Percentiles rank a stretch among this genome's conserved stretches.
Conservation (phyloP, 2,329 filamentous ascomycete species). For the Colletotrichum phormii region DNA sequence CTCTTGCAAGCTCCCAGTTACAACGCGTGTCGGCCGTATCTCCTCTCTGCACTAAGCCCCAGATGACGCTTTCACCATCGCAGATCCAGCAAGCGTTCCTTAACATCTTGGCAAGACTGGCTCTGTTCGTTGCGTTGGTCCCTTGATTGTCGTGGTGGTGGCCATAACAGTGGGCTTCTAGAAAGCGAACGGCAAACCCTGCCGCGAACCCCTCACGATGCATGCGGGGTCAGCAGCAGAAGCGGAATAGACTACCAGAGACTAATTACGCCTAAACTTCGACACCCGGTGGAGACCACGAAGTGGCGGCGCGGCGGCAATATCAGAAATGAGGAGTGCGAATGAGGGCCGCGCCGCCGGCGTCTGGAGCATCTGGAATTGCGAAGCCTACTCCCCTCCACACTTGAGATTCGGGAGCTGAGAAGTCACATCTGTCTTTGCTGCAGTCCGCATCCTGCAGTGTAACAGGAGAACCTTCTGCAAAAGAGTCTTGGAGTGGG, state of each 20-base stretch:
- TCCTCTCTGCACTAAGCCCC: neutral
- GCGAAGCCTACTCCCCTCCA: neutral
- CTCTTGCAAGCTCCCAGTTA: neutral
- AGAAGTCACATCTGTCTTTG: slow-evolving; percentile 22
- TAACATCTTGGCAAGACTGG: slow-evolving; percentile 8
- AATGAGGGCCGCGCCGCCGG: slow-evolving; percentile 33
- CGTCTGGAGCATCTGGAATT: slow-evolving; percentile 19
- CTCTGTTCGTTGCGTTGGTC: slow-evolving; percentile 2
- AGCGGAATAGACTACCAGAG: slow-evolving; percentile 5
- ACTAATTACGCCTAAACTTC: neutral
- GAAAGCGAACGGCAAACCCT: slow-evolving; percentile 25
- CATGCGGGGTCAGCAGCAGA: slow-evolving; percentile 12
- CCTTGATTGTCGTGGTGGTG: neutral
- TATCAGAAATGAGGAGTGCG: slow-evolving; percentile 5
- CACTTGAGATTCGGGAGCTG: slow-evolving; percentile 4
- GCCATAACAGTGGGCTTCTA: slow-evolving; percentile 10
- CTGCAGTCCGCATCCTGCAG: slow-evolving; percentile 27
- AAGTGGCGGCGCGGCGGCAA: slow-evolving; percentile 10
- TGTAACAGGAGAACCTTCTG: slow-evolving; percentile 15
- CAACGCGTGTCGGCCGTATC: slow-evolving; percentile 25
- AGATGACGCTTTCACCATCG: slow-evolving; percentile 8
- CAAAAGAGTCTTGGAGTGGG: slow-evolving; percentile 17
- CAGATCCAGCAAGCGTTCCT: slow-evolving; percentile 24
- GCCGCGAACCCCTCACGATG: slow-evolving; percentile 20
- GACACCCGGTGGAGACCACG: neutral